Conservation (phyloP, 805 yeast genomes). For the Suhomyces prunicola region DNA sequence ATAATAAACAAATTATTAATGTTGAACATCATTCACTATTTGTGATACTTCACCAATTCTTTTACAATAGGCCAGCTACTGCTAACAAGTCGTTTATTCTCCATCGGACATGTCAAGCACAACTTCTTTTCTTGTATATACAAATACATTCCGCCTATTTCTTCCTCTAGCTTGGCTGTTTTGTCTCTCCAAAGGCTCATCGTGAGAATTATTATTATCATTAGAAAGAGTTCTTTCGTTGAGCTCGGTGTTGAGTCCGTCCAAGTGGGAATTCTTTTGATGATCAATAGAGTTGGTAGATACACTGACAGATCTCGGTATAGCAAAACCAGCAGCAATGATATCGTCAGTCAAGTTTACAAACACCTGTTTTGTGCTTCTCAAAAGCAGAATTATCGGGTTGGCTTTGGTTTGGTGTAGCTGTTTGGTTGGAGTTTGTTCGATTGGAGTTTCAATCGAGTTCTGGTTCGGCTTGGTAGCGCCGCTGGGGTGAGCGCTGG, state of each 20-base stretch:
- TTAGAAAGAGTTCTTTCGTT: neutral
- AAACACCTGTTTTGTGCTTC: conserved; percentile 35
- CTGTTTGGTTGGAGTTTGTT: neutral
- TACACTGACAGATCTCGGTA: conserved; percentile 48
- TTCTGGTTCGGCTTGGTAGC: neutral
- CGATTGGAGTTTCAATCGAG: neutral
- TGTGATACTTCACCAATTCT: too few species aligned
- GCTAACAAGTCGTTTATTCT: conserved; percentile 7
- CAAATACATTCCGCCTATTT: conserved; percentile 32
- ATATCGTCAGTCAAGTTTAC: conserved; percentile 49
- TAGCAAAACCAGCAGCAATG: conserved; percentile 57
- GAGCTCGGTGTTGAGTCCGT: conserved; percentile 1
- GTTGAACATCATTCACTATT: too few species aligned
- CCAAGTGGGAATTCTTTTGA: conserved; percentile 9
- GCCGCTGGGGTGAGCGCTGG: neutral
- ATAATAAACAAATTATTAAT: too few species aligned
- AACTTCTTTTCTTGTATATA: conserved; percentile 38
- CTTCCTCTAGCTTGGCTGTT: neutral
- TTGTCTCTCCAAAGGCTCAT: neutral
- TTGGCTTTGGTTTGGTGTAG: conserved; percentile 1
- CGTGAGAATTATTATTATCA: neutral
- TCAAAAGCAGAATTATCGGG: conserved; percentile 3
- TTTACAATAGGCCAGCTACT: neutral
- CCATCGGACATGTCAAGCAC: conserved; percentile 25
- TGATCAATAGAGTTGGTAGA: conserved; percentile 17